phyloP scores from a whole-genome alignment of 2,329 filamentous ascomycete species.

The Fusarium algeriense region DNA sequence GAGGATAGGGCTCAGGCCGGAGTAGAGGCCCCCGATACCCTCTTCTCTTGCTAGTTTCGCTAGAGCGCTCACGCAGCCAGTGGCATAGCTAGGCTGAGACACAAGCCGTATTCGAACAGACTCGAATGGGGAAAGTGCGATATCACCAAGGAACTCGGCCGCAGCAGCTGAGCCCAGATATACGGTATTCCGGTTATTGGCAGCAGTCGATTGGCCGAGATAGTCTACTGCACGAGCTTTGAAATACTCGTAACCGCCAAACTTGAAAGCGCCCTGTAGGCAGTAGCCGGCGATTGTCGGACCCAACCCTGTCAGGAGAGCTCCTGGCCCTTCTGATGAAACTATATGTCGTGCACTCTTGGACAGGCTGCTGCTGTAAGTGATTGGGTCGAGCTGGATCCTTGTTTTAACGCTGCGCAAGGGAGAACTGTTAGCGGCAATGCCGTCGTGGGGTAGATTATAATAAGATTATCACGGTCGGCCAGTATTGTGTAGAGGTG shows the following conservation, averaged over 20 bases:
- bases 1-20: background rate
- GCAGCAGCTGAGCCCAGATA: background rate
- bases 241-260: background rate
- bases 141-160: background rate
- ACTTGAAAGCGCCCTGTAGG: background rate
- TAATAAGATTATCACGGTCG: background rate
- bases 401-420: background rate
- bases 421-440: background rate
- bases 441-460: background rate
- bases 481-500: background rate
- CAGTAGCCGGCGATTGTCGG: background rate
- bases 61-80: background rate
- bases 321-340: background rate
- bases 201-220: background rate
- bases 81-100: background rate
- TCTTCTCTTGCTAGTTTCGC: background rate
- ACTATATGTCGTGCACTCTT: background rate
- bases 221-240: constrained; percentile 1
- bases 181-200: background rate
- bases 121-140: background rate
- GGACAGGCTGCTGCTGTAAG: background rate
- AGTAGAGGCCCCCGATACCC: background rate
- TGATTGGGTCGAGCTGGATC: background rate
- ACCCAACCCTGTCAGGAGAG: background rate
- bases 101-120: background rate